phyloP scores from a whole-genome alignment of 768 basidiomycete species.

The Calocera cornea region DNA sequence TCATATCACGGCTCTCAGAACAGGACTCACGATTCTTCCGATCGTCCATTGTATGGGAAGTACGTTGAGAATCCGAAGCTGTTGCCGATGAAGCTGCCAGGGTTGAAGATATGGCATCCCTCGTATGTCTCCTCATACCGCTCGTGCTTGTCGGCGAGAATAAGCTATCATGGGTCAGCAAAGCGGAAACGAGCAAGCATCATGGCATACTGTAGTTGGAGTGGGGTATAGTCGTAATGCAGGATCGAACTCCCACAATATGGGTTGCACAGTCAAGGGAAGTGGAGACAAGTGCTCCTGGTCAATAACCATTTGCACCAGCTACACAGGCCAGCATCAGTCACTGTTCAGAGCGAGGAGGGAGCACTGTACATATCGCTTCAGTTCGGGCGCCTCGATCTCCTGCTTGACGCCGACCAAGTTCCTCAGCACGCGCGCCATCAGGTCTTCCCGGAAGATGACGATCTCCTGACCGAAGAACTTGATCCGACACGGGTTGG shows the following conservation, averaged over 20 bases:
- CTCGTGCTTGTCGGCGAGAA: conserved; percentile 94
- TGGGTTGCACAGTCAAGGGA: conserved; percentile 71
- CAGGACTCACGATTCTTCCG: conserved; percentile 59
- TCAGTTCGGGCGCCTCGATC: conserved; percentile 55
- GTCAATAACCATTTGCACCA: conserved; percentile 92
- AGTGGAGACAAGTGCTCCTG: conserved; percentile 90
- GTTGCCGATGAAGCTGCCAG: conserved; percentile 77
- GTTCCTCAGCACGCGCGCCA: conserved; percentile 89
- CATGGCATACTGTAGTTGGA: conserved; percentile 63
- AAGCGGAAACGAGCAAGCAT: neutral
- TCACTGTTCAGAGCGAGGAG: neutral
- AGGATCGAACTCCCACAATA: conserved; percentile 82
- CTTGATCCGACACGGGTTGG: conserved; percentile 86
- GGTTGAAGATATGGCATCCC: conserved; percentile 97
- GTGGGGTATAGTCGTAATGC: conserved; percentile 83
- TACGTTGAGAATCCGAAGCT: conserved; percentile 82
- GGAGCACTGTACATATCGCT: conserved; percentile 57
- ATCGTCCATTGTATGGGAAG: conserved; percentile 69
- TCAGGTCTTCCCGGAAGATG: conserved; percentile 80
- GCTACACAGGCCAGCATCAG: conserved; percentile 31
- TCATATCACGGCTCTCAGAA: neutral
- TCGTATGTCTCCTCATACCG: conserved; percentile 93
- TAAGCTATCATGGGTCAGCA: conserved; percentile 38
- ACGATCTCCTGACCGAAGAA: conserved; percentile 96
- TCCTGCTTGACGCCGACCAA: conserved; percentile 77